Base-by-base conservation (phyloP, 371 early-diverging fungal genomes). In the Batrachochytrium dendrobatidis region DNA sequence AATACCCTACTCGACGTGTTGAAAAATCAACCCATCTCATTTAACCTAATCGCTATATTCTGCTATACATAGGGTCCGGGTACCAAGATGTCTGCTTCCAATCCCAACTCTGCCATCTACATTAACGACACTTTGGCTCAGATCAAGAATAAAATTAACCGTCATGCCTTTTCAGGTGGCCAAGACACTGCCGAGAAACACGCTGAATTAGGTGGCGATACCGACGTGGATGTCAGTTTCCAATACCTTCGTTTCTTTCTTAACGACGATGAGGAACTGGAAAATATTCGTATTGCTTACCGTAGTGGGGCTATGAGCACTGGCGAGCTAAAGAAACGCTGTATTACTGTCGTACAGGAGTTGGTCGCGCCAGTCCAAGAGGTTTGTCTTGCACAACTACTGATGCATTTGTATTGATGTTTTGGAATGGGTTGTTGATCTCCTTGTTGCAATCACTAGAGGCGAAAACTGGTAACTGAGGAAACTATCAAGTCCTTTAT, bases 131-230 rank as follows among this genome's bases (percentile, higher is more conserved):
- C 98, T 1, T 82, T 89, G 3, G 86, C 83, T 28, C 86, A 91
- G 72, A 95, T 99, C 79, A 94, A 97, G 78, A 98, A 95, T 76
- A 99, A 99, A 84, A 94, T 99, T 75, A 98, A 93, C 74, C 82
- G 86, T 53, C 86, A 95, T 65, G 99, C 99, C 5, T 99, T 95
- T 79, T 94, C 94, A 18, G 99, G 99, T 44, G 97, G 98, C 55
- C 86, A 85, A 62, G 95, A 86, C 26, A 95, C 95, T 39, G 69
- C 92, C 45, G 98, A 96, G 70, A 82, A 90, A 65, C 99, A 99
- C 72, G 74, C 81, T 62, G 67, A 82, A 60, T 72, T 83, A 50
- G 99, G 99, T 44, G 99, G 98, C 52, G 85, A 99, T 71, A 86
- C 92, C n/a, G 95, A 94, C 35, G 92, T 97, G 10, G 99, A 99